Evolutionary conservation across 140 eudicot species (phyloP).

Genomic region (Stevia rebaudiana): DNA sequence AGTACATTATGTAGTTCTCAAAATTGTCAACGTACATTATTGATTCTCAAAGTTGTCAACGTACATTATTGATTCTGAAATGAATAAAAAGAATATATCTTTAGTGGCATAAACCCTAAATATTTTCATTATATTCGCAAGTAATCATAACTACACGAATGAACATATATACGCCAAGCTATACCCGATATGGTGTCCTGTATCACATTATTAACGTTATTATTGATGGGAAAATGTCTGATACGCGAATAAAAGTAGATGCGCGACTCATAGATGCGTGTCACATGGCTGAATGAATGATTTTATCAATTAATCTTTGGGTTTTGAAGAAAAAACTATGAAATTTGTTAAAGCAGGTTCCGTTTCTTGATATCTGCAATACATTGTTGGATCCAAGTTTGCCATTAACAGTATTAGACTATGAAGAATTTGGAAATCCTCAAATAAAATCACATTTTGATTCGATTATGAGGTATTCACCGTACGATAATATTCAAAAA

Average conservation of each 20-base stretch:
- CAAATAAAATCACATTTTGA: conserved; percentile 43
- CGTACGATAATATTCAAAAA: conserved; percentile 63
- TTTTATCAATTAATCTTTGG: background rate
- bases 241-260: background rate
- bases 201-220: too few relatives aligned
- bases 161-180: too few relatives aligned
- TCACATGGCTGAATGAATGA: background rate
- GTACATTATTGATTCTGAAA: too few relatives aligned
- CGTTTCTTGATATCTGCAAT: conserved; percentile 82
- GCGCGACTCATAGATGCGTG: background rate
- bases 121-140: too few relatives aligned
- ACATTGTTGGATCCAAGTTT: conserved; percentile 72
- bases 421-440: conserved; percentile 96
- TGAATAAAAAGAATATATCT: too few relatives aligned
- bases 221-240: too few relatives aligned
- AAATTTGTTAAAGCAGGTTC: conserved; percentile 49
- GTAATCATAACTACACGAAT: too few relatives aligned
- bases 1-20: too few relatives aligned
- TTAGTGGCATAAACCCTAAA: too few relatives aligned
- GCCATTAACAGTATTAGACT: conserved; percentile 80
- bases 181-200: too few relatives aligned
- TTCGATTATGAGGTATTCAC: conserved; percentile 66
- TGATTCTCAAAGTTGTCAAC: too few relatives aligned
- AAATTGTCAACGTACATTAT: too few relatives aligned
- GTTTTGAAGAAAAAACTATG: background rate